Conservation (phyloP, 2,329 filamentous ascomycete species). For the Stromatinia cepivora region DNA sequence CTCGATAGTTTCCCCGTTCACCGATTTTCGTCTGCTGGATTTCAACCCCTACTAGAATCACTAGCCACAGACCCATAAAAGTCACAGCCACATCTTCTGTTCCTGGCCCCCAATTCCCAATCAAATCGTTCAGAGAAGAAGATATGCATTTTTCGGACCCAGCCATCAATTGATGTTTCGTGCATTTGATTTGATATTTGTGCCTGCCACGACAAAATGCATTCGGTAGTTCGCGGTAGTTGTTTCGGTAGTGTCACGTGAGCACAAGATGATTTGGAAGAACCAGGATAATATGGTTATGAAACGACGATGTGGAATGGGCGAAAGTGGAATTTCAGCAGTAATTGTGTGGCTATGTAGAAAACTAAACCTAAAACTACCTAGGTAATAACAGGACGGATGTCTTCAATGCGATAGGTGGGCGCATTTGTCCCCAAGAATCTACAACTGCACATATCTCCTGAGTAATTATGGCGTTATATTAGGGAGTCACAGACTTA, state of each 20-base stretch:
- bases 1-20: background rate
- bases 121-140: background rate
- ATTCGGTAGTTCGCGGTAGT: background rate
- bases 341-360: background rate
- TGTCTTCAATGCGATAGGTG: background rate
- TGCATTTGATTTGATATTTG: background rate
- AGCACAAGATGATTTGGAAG: background rate
- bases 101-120: background rate
- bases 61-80: background rate
- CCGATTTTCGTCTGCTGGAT: background rate
- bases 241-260: background rate
- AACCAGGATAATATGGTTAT: background rate
- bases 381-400: too few species aligned
- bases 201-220: background rate
- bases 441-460: too few species aligned
- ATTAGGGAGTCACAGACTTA: too few species aligned
- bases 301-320: background rate
- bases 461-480: too few species aligned
- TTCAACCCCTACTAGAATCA: too few species aligned
- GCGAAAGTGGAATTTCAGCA: constrained; percentile 6
- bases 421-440: background rate
- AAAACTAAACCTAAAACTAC: background rate
- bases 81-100: background rate
- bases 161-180: background rate
- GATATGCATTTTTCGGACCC: background rate